Percentiles rank a stretch among this genome's conserved stretches.
phyloP scores from a whole-genome alignment of 176 grass and related monocot species.

The Oryza brachyantha region DNA sequence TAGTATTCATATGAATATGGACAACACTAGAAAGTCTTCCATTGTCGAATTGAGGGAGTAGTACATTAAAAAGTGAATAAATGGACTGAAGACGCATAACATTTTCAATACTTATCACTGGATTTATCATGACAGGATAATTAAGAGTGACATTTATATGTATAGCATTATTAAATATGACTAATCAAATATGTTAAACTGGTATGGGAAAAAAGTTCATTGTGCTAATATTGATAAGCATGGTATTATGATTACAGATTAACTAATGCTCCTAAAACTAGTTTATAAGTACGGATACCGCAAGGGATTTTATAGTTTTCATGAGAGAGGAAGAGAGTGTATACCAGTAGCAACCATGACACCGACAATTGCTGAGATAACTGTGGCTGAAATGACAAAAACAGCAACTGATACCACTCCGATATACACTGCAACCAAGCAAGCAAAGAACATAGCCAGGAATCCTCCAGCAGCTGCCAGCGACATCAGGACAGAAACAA shows the following conservation, averaged over 20 bases:
- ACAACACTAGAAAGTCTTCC: too few relatives aligned
- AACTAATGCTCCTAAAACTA: neutral
- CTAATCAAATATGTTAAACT: neutral
- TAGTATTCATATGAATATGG: too few relatives aligned
- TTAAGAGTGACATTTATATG: neutral
- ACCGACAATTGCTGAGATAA: slow-evolving; percentile 59
- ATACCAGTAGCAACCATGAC: slow-evolving; percentile 69
- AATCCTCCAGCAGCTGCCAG: slow-evolving; percentile 82
- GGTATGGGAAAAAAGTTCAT: neutral
- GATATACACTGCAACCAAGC: slow-evolving; percentile 68
- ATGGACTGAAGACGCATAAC: neutral
- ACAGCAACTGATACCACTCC: slow-evolving; percentile 64
- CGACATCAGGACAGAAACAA: slow-evolving; percentile 77
- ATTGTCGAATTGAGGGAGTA: too few relatives aligned
- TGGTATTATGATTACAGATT: neutral
- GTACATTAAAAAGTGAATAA: neutral
- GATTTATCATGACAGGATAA: neutral
- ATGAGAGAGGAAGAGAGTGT: neutral
- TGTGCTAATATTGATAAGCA: neutral
- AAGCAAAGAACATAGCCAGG: slow-evolving; percentile 84
- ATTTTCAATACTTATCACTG: neutral
- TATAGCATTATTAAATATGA: neutral
- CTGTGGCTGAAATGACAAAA: slow-evolving; percentile 57
- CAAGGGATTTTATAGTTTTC: neutral
- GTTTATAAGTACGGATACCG: neutral